Base-by-base conservation (phyloP, 2,329 filamentous ascomycete genomes). In the Ophiocordyceps sinensis region DNA sequence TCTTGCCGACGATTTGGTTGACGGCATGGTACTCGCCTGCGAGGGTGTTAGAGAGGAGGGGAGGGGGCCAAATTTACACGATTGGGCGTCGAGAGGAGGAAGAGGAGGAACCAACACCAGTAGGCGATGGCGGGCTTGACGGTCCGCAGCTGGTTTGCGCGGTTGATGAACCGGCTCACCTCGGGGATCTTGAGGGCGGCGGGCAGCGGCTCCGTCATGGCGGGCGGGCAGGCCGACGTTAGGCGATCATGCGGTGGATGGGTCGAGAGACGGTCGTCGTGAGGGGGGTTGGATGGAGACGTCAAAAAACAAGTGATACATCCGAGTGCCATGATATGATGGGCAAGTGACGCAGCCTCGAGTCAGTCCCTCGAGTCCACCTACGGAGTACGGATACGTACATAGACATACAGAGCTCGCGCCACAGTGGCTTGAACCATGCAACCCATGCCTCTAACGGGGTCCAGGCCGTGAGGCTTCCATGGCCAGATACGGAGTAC, bases 61-160 rank as follows among this genome's bases (percentile, higher is more conserved):
- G 19, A 4, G 19, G 19, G 19, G 19, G 19, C 3, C 13, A 6
- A n/a, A 37, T 15, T 36, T 19, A 4, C 19, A 23, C 17, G 5
- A 9, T 12, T 15, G 26, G 15, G 10, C 13, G 15, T 12, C 5
- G 15, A 26, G n/a, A 28, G 12, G 9, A 14, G 17, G 37, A 23
- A 23, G 31, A 9, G 15, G 19, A 73, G 82, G 56, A 73, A 94
- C 89, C 91, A 73, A 94, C 89, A 91, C 87, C 89, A 96, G 62
- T 96, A 98, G 47, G 88, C 74, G 50, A 96, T 75, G 44, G 91
- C 85, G 9, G 91, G 91, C 62, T 89, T 91, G 55, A 79, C 76
- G 44, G 73, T 73, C 58, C 89, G 83, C 38, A 98, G 75, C 66
- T 98, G 89, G 30, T 77, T 74, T 29, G 86, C 89, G 54, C 89